Evolutionary conservation across 306 rosid genomes (phyloP).

Genomic region (Gastrolobium bilobum): DNA sequence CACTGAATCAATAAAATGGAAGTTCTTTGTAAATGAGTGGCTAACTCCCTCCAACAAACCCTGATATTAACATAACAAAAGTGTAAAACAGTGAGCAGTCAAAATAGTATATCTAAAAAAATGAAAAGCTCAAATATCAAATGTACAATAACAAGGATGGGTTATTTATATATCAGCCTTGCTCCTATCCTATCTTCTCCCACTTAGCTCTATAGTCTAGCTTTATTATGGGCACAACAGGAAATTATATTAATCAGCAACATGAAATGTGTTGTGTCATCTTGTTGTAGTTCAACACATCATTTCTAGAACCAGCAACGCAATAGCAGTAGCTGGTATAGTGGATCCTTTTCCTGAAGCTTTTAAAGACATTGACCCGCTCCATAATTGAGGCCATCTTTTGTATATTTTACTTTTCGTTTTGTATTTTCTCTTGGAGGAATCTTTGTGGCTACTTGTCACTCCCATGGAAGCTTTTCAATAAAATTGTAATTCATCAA

Average conservation of each 20-base stretch:
- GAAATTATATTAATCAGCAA: conserved; percentile 36
- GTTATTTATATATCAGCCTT: conserved; percentile 23
- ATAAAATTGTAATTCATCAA: neutral
- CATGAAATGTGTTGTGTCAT: conserved; percentile 4
- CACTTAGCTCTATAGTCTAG: conserved; percentile 13
- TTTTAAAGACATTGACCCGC: neutral
- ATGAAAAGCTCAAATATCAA: conserved; percentile 39
- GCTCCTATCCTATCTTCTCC: conserved; percentile 28
- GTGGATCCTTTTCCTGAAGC: neutral
- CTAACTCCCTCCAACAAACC: conserved; percentile 98
- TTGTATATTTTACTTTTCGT: conserved; percentile 6
- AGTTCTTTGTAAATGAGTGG: conserved; percentile 90
- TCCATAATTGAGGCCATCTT: conserved; percentile 18
- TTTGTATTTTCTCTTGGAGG: conserved; percentile 22
- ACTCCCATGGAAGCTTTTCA: conserved; percentile 14
- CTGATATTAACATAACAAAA: conserved; percentile 58
- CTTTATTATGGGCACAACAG: conserved; percentile 10
- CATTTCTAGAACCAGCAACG: conserved; percentile 15
- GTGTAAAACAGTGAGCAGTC: conserved; percentile 34
- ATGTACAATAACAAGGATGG: conserved; percentile 22
- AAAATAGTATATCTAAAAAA: conserved; percentile 31
- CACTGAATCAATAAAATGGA: conserved; percentile 99
- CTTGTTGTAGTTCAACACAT: neutral
- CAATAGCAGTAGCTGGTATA: neutral
- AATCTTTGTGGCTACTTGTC: neutral